A percentile compares a stretch with the other conserved stretches of the same genome.
phyloP scores from a whole-genome alignment of 2,329 filamentous ascomycete genomes.

The Aspergillus terreus region DNA sequence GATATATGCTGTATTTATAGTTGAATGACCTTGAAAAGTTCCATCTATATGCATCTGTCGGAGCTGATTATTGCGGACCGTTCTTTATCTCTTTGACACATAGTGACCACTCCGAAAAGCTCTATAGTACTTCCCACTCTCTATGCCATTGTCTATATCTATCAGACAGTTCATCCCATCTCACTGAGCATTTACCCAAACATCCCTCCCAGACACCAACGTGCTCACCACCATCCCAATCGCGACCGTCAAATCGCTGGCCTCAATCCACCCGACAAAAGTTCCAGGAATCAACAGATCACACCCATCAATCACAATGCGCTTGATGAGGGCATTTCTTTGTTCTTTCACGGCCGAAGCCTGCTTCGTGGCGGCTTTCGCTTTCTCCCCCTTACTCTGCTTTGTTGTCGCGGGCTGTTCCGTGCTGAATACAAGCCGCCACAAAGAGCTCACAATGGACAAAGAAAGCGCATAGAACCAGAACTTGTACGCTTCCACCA shows the following conservation, averaged over 20 bases:
- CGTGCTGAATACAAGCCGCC: constrained; percentile 13
- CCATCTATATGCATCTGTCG: too few relatives aligned
- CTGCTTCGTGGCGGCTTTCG: constrained; percentile 23
- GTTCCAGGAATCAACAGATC: constrained; percentile 62
- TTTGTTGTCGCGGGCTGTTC: constrained; percentile 13
- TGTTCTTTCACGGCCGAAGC: neutral
- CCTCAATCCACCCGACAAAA: constrained; percentile 58
- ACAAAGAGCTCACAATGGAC: constrained; percentile 40
- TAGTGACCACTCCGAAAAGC: too few relatives aligned
- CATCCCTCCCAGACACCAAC: constrained; percentile 55
- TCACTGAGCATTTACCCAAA: constrained; percentile 47
- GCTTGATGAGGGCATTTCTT: constrained; percentile 38
- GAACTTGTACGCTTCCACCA: constrained; percentile 62
- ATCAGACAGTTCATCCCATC: too few relatives aligned
- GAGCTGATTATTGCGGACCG: too few relatives aligned
- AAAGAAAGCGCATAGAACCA: constrained; percentile 64
- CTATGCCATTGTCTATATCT: too few relatives aligned
- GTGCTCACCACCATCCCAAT: constrained; percentile 60
- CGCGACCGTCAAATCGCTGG: constrained; percentile 52
- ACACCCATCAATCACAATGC: constrained; percentile 54
- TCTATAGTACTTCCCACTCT: too few relatives aligned
- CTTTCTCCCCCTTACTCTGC: constrained; percentile 18
- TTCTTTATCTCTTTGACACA: too few relatives aligned
- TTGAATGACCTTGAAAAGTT: too few relatives aligned
- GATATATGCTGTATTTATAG: too few relatives aligned